Evolutionary conservation across 208 protist genomes (phyloP).

Genomic region (Crithidia expoeki): DNA sequence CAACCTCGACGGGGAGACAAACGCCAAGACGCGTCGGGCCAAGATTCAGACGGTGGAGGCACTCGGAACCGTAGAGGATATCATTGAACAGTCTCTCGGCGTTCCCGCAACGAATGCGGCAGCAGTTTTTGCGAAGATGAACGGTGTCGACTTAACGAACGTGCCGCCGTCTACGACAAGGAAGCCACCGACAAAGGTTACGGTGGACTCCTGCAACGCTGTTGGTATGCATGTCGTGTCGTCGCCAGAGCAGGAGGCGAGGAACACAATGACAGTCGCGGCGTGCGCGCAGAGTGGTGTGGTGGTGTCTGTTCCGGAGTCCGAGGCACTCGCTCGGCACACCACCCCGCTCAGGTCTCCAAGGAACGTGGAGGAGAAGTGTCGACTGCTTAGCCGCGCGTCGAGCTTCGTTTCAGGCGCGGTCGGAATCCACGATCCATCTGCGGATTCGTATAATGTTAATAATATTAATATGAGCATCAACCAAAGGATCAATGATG

Average conservation of each 20-base stretch:
- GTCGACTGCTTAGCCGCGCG: constrained; percentile 8
- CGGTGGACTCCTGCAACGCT: constrained; percentile 17
- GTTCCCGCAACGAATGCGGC: constrained; percentile 22
- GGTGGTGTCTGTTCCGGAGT: neutral
- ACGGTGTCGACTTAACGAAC: constrained; percentile 13
- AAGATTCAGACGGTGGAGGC: constrained; percentile 62
- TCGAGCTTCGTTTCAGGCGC: constrained; percentile 2
- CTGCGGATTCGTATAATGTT: too few species aligned
- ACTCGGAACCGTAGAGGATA: constrained; percentile 75
- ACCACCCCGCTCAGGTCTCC: neutral
- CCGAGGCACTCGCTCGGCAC: neutral
- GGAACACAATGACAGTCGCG: neutral
- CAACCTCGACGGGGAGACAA: constrained; percentile 94
- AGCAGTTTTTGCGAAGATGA: constrained; percentile 23
- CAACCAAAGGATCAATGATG: too few species aligned
- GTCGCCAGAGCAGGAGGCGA: neutral
- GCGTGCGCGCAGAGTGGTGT: constrained; percentile 1
- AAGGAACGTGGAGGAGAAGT: constrained; percentile 7
- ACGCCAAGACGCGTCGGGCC: constrained; percentile 82
- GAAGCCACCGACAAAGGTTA: neutral
- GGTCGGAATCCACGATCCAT: too few species aligned
- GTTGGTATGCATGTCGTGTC: neutral
- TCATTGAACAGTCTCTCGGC: constrained; percentile 51
- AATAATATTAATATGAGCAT: too few species aligned
- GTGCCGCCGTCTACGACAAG: neutral